Percentiles rank a stretch among this genome's conserved stretches.
Conservation (phyloP, 345 rosid species). For the Noccaea caerulescens region DNA sequence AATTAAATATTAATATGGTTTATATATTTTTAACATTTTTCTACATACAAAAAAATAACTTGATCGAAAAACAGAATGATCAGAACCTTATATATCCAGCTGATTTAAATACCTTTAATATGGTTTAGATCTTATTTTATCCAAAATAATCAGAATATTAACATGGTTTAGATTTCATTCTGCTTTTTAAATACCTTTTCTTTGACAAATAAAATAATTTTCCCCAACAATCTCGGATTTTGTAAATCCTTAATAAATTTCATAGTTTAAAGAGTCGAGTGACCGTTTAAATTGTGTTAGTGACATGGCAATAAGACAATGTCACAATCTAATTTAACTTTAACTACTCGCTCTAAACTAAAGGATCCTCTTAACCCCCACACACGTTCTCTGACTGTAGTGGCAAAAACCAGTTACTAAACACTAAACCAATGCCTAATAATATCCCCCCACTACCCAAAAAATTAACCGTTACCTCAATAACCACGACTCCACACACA, state of each 20-base stretch:
- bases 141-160: no score
- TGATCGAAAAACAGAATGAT: no score
- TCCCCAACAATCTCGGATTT: background rate
- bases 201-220: background rate
- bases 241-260: background rate
- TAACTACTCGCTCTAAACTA: conserved; percentile 32
- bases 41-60: no score
- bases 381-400: conserved; percentile 32
- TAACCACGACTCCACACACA: conserved; percentile 29
- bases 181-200: background rate
- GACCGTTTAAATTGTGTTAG: background rate
- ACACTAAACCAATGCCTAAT: conserved; percentile 18
- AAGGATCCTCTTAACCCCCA: conserved; percentile 33
- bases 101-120: no score
- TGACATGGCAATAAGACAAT: conserved; percentile 21
- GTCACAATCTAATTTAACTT: conserved; percentile 29
- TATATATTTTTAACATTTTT: no score
- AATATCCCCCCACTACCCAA: conserved; percentile 36
- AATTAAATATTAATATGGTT: no score
- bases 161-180: no score
- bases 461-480: conserved; percentile 28
- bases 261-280: background rate
- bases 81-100: no score
- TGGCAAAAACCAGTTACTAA: conserved; percentile 26
- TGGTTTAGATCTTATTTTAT: no score